Conservation (phyloP, 2,329 filamentous ascomycete species). For the Fusarium chlamydosporum region DNA sequence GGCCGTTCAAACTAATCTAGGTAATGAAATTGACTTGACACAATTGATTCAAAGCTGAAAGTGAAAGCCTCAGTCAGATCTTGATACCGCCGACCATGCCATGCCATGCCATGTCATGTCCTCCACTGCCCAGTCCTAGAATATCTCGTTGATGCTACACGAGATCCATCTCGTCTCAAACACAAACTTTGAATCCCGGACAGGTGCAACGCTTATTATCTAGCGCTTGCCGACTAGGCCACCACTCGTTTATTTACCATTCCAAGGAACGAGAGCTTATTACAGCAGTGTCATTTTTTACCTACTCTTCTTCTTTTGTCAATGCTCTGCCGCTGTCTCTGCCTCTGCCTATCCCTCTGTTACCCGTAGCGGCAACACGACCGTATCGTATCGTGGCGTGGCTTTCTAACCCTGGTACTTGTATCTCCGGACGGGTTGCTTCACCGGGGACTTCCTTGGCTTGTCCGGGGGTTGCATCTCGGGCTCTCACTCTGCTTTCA, state of each 20-base stretch:
- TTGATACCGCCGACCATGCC: no score
- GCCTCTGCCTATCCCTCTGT: background rate
- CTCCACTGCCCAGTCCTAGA: conserved; percentile 16
- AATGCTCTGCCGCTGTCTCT: background rate
- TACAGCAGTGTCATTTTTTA: background rate
- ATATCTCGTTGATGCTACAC: conserved; percentile 19
- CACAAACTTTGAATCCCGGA: conserved; percentile 28
- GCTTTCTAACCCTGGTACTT: conserved; percentile 37
- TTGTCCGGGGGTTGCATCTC: conserved; percentile 46
- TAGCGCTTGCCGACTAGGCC: conserved; percentile 46
- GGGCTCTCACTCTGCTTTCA: conserved; percentile 43
- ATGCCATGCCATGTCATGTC: background rate
- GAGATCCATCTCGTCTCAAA: conserved; percentile 31
- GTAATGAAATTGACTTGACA: conserved; percentile 20
- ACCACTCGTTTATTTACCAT: conserved; percentile 46
- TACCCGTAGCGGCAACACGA: conserved; percentile 33
- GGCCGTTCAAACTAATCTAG: background rate
- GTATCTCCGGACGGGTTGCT: conserved; percentile 41
- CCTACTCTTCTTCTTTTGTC: background rate
- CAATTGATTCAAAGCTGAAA: conserved; percentile 11
- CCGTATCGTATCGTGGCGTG: conserved; percentile 17
- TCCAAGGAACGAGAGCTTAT: conserved; percentile 35
- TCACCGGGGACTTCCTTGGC: conserved; percentile 45
- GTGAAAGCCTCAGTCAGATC: conserved; percentile 1
- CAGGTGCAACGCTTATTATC: conserved; percentile 24